phyloP scores from a whole-genome alignment of 345 rosid genomes.

The Eucalyptus erythrocorys region DNA sequence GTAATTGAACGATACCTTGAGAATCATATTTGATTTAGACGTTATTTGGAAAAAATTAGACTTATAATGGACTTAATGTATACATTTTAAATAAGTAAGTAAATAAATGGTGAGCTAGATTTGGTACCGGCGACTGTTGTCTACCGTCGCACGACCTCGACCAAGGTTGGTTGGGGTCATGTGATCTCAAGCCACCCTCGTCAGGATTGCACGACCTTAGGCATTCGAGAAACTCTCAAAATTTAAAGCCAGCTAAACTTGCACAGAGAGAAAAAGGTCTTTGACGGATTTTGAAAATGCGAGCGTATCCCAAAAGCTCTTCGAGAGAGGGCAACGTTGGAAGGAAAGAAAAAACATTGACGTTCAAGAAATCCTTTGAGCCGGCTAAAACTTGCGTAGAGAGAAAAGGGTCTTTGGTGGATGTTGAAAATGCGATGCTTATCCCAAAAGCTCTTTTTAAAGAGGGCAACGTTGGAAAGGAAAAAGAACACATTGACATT shows the following conservation, averaged over 20 bases:
- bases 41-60: background rate
- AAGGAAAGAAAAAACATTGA: too few species aligned
- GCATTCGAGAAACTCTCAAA: too few species aligned
- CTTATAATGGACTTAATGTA: background rate
- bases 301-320: too few species aligned
- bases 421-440: background rate
- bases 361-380: too few species aligned
- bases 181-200: accelerated
- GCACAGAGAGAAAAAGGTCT: too few species aligned
- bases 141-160: accelerated
- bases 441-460: background rate
- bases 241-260: too few species aligned
- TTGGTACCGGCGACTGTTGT: accelerated
- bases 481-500: too few species aligned
- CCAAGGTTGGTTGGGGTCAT: background rate
- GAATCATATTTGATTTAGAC: too few species aligned
- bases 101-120: background rate
- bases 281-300: too few species aligned
- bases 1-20: background rate
- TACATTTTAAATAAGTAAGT: background rate
- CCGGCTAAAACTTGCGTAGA: too few species aligned
- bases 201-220: accelerated
- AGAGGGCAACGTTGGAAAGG: too few species aligned
- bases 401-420: background rate
- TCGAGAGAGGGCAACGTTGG: too few species aligned